phyloP scores from a whole-genome alignment of 331 rosid species.

The Stylosanthes scabra region DNA sequence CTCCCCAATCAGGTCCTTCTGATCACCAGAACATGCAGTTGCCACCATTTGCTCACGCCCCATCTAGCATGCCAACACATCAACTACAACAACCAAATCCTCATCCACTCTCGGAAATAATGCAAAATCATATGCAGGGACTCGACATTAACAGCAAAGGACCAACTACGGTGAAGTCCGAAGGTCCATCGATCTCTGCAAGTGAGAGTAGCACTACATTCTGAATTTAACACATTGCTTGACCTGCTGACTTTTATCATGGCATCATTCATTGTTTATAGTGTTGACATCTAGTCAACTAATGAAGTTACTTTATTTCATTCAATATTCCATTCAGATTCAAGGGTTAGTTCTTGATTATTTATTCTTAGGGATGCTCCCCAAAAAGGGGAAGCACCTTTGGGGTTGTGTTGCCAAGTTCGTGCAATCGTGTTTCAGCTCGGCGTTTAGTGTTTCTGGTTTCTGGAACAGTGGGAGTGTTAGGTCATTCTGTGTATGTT shows the following conservation, averaged over 20 bases:
- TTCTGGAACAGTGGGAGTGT: constrained; percentile 48
- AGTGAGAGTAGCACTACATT: constrained; percentile 85
- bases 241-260: constrained; percentile 73
- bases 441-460: constrained; percentile 42
- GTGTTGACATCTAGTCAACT: constrained; percentile 65
- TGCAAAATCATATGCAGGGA: constrained; percentile 83
- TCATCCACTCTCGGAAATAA: constrained; percentile 63
- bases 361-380: constrained; percentile 58
- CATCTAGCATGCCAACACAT: constrained; percentile 59
- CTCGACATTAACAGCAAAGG: constrained; percentile 79
- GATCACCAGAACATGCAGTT: constrained; percentile 67
- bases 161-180: constrained; percentile 66
- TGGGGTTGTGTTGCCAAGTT: constrained; percentile 41
- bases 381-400: constrained; percentile 51
- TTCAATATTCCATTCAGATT: constrained; percentile 50
- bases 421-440: constrained; percentile 42
- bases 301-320: constrained; percentile 54
- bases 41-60: constrained; percentile 60
- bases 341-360: constrained; percentile 49
- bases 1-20: constrained; percentile 59
- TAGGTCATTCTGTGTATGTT: constrained; percentile 51
- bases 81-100: constrained; percentile 71
- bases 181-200: constrained; percentile 77
- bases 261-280: constrained; percentile 61
- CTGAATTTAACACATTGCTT: constrained; percentile 56